A percentile compares a stretch with the other conserved stretches of the same genome.
These are phyloP conservation scores for Annulohypoxylon stygium DNA, from an alignment of 495 filamentous ascomycete species.

Conservation along the genomic window DNA sequence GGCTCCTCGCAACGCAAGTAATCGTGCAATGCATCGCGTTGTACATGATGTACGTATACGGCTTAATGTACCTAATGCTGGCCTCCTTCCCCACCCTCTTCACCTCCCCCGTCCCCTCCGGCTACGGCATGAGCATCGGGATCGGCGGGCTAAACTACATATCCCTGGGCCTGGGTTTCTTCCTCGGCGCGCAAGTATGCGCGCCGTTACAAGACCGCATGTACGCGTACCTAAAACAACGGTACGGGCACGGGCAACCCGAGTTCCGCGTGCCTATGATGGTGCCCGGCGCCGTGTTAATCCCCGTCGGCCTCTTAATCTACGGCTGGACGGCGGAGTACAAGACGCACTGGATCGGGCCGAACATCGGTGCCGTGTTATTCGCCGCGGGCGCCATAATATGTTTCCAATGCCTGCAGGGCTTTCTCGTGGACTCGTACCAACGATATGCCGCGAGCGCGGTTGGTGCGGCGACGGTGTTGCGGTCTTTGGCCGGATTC, in stretches of 20 bases:
- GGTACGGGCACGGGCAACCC: conserved; percentile 67
- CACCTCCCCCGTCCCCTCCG: conserved; percentile 52
- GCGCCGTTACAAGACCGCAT: conserved; percentile 73
- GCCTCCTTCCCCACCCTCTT: conserved; percentile 77
- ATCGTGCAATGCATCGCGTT: conserved; percentile 67
- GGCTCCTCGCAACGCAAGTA: conserved; percentile 69
- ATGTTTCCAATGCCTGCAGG: conserved; percentile 77
- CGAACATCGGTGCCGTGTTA: conserved; percentile 75
- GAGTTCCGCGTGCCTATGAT: conserved; percentile 78
- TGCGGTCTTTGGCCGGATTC: conserved; percentile 78
- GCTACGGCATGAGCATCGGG: conserved; percentile 71
- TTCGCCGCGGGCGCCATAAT: conserved; percentile 72
- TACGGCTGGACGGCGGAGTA: conserved; percentile 79
- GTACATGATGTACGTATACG: conserved; percentile 74
- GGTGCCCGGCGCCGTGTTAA: conserved; percentile 65
- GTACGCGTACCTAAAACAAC: conserved; percentile 71
- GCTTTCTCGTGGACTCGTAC: conserved; percentile 84
- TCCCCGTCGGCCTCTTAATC: conserved; percentile 74
- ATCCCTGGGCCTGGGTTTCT: conserved; percentile 77
- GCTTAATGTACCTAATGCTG: conserved; percentile 78
- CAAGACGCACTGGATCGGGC: conserved; percentile 76
- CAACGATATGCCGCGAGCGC: conserved; percentile 80
- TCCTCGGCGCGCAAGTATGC: conserved; percentile 71
- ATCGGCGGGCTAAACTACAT: conserved; percentile 78
- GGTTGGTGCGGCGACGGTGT: conserved; percentile 72